Evolutionary conservation across 192 early-diverging fungal species (phyloP).

Genomic region (Backusella parvicylindrica): DNA sequence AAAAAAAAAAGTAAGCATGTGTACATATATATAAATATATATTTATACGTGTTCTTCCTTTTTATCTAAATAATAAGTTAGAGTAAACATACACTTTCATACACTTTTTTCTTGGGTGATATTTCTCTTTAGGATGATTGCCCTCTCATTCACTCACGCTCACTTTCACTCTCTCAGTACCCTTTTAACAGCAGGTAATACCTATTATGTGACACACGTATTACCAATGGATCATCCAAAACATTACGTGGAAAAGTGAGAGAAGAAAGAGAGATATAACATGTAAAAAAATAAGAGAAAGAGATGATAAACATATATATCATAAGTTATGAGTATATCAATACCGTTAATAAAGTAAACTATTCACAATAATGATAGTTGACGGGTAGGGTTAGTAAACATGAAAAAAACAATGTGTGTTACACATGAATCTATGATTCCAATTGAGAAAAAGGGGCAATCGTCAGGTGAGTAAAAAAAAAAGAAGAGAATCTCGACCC

Average conservation of each 20-base stretch:
- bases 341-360: too few species aligned
- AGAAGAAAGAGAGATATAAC: not conserved
- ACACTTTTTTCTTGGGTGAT: not conserved
- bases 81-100: too few species aligned
- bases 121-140: not conserved
- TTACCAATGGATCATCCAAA: not conserved
- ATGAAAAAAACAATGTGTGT: not conserved
- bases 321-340: not conserved
- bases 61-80: too few species aligned
- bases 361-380: too few species aligned
- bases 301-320: not conserved
- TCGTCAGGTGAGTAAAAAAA: conserved; percentile 1
- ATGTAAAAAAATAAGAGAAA: too few species aligned
- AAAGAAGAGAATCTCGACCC: not conserved
- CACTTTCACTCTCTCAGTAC: not conserved
- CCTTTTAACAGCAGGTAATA: not conserved
- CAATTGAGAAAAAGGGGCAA: not conserved
- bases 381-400: not conserved
- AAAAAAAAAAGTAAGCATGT: not conserved
- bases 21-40: not conserved
- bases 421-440: not conserved
- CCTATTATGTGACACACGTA: not conserved
- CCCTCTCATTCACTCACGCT: not conserved
- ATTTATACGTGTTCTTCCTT: not conserved
- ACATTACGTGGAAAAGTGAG: too few species aligned